These are phyloP conservation scores for Cryptococcus wingfieldii DNA, from an alignment of 1,284 basidiomycete genomes.

Conservation along the genomic window DNA sequence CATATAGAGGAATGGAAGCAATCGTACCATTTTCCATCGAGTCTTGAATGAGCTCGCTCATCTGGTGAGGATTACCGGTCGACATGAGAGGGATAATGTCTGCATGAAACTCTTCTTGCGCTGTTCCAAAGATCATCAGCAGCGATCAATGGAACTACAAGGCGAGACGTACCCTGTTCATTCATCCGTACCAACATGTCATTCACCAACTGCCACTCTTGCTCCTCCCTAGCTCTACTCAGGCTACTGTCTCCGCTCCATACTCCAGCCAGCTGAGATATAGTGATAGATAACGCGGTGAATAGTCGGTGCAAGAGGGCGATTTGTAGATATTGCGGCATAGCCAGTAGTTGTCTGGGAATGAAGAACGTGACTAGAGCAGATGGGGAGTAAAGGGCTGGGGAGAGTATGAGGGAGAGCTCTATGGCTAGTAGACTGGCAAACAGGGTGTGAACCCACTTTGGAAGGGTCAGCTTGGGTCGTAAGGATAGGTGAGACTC, in stretches of 20 bases:
- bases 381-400: constrained; percentile 10
- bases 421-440: constrained; percentile 57
- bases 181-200: constrained; percentile 13
- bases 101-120: constrained; percentile 8
- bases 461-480: neutral
- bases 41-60: constrained; percentile 11
- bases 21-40: constrained; percentile 28
- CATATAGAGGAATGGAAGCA: neutral
- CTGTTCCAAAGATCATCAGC: constrained; percentile 3
- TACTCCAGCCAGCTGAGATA: constrained; percentile 35
- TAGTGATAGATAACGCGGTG: constrained; percentile 28
- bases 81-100: constrained; percentile 24
- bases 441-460: constrained; percentile 73
- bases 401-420: constrained; percentile 29
- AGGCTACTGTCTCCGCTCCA: constrained; percentile 18
- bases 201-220: constrained; percentile 6
- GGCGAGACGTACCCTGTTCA: constrained; percentile 19
- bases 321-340: constrained; percentile 33
- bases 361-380: constrained; percentile 7
- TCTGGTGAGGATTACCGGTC: constrained; percentile 5
- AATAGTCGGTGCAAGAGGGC: constrained; percentile 27
- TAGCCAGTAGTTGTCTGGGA: neutral
- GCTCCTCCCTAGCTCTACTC: neutral
- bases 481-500: constrained; percentile 44
- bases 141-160: neutral